These are phyloP conservation scores for Phytophthora citricola DNA, from an alignment of 352 stramenopile species.

Conservation along the genomic window DNA sequence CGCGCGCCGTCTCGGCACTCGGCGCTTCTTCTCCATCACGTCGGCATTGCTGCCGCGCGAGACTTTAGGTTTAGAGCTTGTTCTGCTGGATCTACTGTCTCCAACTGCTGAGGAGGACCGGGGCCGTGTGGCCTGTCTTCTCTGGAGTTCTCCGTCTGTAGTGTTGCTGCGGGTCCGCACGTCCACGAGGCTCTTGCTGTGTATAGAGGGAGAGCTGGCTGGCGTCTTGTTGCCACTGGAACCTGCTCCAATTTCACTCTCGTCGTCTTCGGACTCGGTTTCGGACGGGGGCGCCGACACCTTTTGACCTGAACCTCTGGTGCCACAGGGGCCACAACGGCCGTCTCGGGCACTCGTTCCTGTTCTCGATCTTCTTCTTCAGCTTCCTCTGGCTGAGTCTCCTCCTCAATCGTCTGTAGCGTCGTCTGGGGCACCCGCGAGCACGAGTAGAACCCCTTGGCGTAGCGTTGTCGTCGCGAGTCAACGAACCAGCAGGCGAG, in stretches of 20 bases:
- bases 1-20: slow-evolving; percentile 28
- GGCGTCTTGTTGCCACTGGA: slow-evolving; percentile 2
- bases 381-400: background rate
- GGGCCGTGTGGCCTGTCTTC: slow-evolving; percentile 20
- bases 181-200: slow-evolving; percentile 28
- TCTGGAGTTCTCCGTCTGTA: slow-evolving; percentile 23
- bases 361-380: slow-evolving; percentile 4
- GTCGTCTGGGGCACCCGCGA: slow-evolving; percentile 21
- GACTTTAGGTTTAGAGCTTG: background rate
- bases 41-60: slow-evolving; percentile 2
- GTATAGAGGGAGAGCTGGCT: slow-evolving; percentile 1
- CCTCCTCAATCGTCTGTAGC: background rate
- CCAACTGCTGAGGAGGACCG: slow-evolving; percentile 33
- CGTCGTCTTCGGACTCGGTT: slow-evolving; percentile 65
- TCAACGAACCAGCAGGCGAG: slow-evolving; percentile 32
- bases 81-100: slow-evolving; percentile 12
- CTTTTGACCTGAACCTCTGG: slow-evolving; percentile 26
- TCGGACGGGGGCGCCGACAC: slow-evolving; percentile 42
- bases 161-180: slow-evolving; percentile 28
- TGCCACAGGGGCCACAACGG: slow-evolving; percentile 12
- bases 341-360: slow-evolving; percentile 1
- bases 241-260: slow-evolving; percentile 27
- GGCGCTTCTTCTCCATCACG: slow-evolving; percentile 27
- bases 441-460: slow-evolving; percentile 40
- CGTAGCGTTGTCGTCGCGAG: slow-evolving; percentile 34